Conservation (phyloP, 345 rosid genomes). For the Aegle marmelos region DNA sequence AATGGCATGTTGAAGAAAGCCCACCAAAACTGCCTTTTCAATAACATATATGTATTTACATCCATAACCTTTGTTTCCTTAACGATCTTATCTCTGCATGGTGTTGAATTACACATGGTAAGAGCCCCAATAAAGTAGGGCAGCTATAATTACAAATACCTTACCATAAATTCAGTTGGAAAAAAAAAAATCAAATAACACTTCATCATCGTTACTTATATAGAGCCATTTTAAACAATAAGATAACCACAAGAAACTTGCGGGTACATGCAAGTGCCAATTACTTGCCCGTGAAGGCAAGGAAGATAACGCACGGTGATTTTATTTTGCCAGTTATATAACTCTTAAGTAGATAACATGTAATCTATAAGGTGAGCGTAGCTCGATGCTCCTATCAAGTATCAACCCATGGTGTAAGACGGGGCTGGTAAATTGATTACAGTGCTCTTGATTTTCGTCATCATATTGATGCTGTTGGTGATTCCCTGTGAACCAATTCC, state of each 20-base stretch:
- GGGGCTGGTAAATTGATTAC: conserved; percentile 90
- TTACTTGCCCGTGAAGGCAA: neutral
- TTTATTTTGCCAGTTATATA: too few species aligned
- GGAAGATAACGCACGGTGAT: neutral
- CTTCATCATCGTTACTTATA: neutral
- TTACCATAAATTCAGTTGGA: too few species aligned
- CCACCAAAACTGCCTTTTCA: neutral
- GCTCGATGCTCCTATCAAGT: conserved; percentile 30
- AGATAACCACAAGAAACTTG: neutral
- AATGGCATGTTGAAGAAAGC: neutral
- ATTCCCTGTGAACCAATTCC: conserved; percentile 96
- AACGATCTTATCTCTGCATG: neutral
- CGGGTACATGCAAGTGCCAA: neutral
- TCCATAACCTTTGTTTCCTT: neutral
- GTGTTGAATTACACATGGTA: neutral
- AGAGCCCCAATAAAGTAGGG: neutral
- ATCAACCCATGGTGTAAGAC: conserved; percentile 89
- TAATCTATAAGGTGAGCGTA: neutral
- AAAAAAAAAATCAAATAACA: too few species aligned
- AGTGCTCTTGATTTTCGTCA: conserved; percentile 87
- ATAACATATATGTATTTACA: neutral
- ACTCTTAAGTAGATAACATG: too few species aligned
- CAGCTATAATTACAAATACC: neutral
- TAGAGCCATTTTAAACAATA: too few species aligned
- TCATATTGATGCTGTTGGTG: conserved; percentile 92